Evolutionary conservation across 768 basidiomycete genomes (phyloP).

Genomic region (Tricholoma sp.): DNA sequence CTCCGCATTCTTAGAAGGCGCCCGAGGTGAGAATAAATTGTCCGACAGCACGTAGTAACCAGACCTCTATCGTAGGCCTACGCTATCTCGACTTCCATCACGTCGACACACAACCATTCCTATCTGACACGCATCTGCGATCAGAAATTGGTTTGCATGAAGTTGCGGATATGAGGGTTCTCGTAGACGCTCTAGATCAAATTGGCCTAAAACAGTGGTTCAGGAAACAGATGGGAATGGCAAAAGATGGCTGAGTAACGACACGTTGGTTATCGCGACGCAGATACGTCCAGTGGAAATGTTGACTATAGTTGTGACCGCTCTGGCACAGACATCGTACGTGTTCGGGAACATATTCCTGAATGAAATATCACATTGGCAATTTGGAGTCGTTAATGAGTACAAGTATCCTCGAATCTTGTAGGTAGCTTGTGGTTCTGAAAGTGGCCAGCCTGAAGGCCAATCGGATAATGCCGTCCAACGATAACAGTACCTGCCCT

Average conservation of each 20-base stretch:
- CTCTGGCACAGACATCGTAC: too few species aligned
- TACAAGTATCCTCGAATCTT: too few species aligned
- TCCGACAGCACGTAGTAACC: not conserved
- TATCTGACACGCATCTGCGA: conserved; percentile 7
- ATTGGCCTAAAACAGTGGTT: conserved; percentile 35
- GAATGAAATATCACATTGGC: too few species aligned
- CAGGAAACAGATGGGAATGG: conserved; percentile 31
- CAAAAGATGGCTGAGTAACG: conserved; percentile 13
- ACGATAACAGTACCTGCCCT: conserved; percentile 24
- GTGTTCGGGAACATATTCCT: too few species aligned
- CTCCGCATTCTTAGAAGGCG: conserved; percentile 31
- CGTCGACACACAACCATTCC: conserved; percentile 29
- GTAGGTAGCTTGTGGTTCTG: too few species aligned
- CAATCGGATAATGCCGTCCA: not conserved
- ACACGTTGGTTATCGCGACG: not conserved
- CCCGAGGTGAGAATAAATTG: conserved; percentile 23
- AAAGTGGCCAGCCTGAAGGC: too few species aligned
- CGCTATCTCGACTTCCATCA: conserved; percentile 42
- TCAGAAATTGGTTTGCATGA: conserved; percentile 30
- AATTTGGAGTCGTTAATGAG: too few species aligned
- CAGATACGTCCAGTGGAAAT: too few species aligned
- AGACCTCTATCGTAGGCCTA: conserved; percentile 19
- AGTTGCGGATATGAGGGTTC: conserved; percentile 28
- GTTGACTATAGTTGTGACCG: too few species aligned
- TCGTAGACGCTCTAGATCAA: conserved; percentile 25